Evolutionary conservation across 805 yeast species (phyloP), one percentile per base, ranked within the genome.

Genomic region (Maudiozyma saulgeensis): DNA sequence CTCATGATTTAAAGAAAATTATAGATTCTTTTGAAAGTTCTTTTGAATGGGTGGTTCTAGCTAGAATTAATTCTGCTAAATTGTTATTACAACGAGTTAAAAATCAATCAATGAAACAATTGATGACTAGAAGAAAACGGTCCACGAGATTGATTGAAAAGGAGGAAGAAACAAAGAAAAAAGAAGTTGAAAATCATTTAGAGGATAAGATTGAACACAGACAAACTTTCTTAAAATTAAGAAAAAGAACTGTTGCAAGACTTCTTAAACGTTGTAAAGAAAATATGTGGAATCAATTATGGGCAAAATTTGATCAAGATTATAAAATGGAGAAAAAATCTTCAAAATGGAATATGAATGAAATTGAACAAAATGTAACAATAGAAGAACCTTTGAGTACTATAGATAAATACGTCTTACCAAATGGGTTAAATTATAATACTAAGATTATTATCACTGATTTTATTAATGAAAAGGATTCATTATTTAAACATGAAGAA

Each of bases 61-160:
- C 59, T 45, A 56, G 54, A 41, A 51, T 65, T 16, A 55, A 59
- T 44, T 57, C 63, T n/a, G 53, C 62, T 18, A 58, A 62, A 39
- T 42, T 62, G 28, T 41, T 59, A 16, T 51, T 45, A 21, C 78
- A 77, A 53, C 70, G 84, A 56, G 77, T 74, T 55, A 81, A 79
- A 60, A 87, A 82, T 49, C 74, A 77, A 43, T 81, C 84, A 54
- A 72, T 85, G 74, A 78, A 77, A 44, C 76, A 75, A 21, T 63
- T 86, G 48, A 66, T 86, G 59, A 81, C 81, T 4, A 78, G 84
- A 49, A 74, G 93, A 58, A 85, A 86, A 58, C 73, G 87, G 55
- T 84, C 91, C 0, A 79, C 88, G 1, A 74, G 93, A 64, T 64
- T 86, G 42, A 86, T 82, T 55, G 84, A 84, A 18, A 80, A 78